Percentiles rank a stretch among this genome's conserved stretches.
These are phyloP conservation scores for Fraxinus floribunda DNA, from an alignment of 305 asterid genomes.

Conservation along the genomic window DNA sequence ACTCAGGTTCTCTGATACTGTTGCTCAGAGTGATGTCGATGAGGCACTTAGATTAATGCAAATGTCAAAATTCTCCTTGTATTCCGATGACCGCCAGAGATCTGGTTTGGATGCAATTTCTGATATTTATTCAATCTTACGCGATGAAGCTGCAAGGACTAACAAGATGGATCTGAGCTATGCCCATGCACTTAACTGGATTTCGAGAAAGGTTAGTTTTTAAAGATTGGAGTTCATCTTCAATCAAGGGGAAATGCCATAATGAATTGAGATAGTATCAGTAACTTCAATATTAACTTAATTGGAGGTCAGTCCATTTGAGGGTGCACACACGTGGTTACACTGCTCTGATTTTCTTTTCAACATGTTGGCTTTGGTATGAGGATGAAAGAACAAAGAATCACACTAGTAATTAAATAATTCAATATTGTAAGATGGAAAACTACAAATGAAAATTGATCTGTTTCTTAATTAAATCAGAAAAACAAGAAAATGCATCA, in stretches of 20 bases:
- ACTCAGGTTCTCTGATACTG: constrained; percentile 66
- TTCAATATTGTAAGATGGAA: neutral
- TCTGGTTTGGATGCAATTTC: constrained; percentile 95
- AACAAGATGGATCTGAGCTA: constrained; percentile 80
- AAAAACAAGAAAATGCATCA: neutral
- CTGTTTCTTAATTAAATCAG: neutral
- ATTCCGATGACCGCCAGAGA: constrained; percentile 83
- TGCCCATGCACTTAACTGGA: constrained; percentile 96
- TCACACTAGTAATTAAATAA: neutral
- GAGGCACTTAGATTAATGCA: constrained; percentile 98
- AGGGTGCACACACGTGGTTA: neutral
- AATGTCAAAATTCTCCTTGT: constrained; percentile 96
- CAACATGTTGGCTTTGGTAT: neutral
- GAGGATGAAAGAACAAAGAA: neutral
- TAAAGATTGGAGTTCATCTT: constrained; percentile 3
- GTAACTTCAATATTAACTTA: neutral
- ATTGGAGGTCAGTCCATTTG: neutral
- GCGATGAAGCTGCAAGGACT: constrained; percentile 91
- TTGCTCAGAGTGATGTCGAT: constrained; percentile 94
- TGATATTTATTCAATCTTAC: constrained; percentile 87
- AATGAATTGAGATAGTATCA: neutral
- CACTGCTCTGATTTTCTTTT: neutral
- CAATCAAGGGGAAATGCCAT: neutral
- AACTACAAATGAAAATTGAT: neutral
- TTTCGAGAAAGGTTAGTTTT: constrained; percentile 84